phyloP scores from a whole-genome alignment of 2,329 filamentous ascomycete species.

The Sclerotinia spermophila region DNA sequence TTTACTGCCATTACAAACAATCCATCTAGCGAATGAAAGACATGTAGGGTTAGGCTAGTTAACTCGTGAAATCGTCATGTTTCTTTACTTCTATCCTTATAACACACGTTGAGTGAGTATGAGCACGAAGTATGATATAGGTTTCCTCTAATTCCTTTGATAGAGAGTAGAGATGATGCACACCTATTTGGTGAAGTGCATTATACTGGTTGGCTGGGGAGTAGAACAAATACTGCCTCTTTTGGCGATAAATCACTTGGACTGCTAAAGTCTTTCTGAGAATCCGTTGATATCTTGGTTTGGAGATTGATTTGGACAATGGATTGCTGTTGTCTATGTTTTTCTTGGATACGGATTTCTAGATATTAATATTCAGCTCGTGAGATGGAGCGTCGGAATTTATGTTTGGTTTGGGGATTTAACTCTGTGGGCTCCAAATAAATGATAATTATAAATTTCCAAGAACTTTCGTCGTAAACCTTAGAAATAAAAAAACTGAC shows the following conservation, averaged over 20 bases:
- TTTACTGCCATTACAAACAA: background rate
- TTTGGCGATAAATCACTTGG: background rate
- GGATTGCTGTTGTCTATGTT: background rate
- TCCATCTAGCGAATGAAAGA: rapidly evolving
- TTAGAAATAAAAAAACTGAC: background rate
- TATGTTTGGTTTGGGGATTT: background rate
- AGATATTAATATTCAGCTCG: background rate
- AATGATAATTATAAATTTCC: too few relatives aligned
- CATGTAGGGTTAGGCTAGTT: background rate
- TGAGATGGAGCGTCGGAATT: background rate
- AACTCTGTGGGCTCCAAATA: too few relatives aligned
- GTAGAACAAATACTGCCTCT: background rate
- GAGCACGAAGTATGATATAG: background rate
- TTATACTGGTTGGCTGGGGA: background rate
- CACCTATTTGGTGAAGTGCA: background rate
- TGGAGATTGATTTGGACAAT: background rate
- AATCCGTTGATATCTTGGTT: too few relatives aligned
- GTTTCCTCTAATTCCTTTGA: background rate
- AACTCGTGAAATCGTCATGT: too few relatives aligned
- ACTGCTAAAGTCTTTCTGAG: too few relatives aligned
- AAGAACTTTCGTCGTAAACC: too few relatives aligned
- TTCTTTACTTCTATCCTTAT: background rate
- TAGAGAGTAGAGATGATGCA: background rate
- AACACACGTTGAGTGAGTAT: too few relatives aligned
- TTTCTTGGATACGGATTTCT: background rate